Evolutionary conservation across 176 grass and related monocot species (phyloP).

Genomic region (Hordeum marinum): DNA sequence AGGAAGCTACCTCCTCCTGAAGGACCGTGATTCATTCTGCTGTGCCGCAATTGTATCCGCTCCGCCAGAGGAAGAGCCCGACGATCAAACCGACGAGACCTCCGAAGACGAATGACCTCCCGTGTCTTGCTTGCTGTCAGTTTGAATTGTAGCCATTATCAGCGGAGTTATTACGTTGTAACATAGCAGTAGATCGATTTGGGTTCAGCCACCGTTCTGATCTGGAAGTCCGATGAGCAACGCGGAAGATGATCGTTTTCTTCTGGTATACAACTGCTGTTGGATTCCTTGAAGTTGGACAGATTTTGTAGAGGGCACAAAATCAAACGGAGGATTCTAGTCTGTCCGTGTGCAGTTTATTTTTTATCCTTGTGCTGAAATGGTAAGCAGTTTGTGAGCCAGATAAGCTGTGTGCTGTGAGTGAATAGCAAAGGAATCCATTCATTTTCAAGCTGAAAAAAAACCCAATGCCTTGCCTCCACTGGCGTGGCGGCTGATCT

Average conservation of each 20-base stretch:
- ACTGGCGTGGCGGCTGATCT: background rate
- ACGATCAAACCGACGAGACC: slow-evolving; percentile 37
- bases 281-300: background rate
- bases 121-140: background rate
- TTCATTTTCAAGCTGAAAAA: background rate
- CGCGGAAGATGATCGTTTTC: slow-evolving; percentile 9
- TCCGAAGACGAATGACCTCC: slow-evolving; percentile 54
- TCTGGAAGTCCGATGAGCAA: background rate
- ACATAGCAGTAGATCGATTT: slow-evolving; percentile 22
- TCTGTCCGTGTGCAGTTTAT: background rate
- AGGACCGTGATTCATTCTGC: slow-evolving; percentile 80
- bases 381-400: background rate
- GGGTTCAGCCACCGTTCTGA: background rate
- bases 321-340: background rate
- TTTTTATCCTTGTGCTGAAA: background rate
- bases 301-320: slow-evolving; percentile 22
- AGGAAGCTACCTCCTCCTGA: slow-evolving; percentile 76
- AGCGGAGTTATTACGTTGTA: slow-evolving; percentile 6
- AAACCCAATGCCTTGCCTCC: background rate
- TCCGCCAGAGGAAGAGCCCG: slow-evolving; percentile 43
- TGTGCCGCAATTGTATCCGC: slow-evolving; percentile 60
- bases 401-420: slow-evolving; percentile 1
- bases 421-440: background rate
- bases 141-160: background rate
- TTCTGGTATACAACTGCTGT: background rate